Percentiles rank a stretch among this genome's conserved stretches.
Evolutionary conservation across 306 rosid species (phyloP).

Genomic region (Quercus cerris): DNA sequence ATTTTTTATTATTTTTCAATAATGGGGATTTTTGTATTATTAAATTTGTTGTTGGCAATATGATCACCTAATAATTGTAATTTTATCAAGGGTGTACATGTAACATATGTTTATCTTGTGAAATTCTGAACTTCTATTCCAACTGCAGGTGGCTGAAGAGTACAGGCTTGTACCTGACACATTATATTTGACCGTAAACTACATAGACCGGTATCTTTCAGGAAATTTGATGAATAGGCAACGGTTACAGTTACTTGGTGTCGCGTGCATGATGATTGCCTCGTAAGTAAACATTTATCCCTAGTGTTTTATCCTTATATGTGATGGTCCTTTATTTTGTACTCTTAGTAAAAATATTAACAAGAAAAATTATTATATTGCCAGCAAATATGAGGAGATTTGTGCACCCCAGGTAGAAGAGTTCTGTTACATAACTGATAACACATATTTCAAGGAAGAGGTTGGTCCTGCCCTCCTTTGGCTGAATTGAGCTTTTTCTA

Average conservation of each 20-base stretch:
- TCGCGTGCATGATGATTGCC: constrained; percentile 99
- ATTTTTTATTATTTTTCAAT: background rate
- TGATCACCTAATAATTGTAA: background rate
- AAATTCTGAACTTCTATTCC: constrained; percentile 14
- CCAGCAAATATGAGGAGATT: constrained; percentile 93
- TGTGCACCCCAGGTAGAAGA: constrained; percentile 99
- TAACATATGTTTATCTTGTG: background rate
- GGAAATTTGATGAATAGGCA: constrained; percentile 89
- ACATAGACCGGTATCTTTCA: constrained; percentile 87
- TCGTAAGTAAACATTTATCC: constrained; percentile 55
- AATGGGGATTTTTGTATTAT: background rate
- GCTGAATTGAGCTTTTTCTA: background rate
- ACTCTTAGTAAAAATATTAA: background rate
- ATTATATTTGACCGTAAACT: constrained; percentile 85
- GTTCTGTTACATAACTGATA: constrained; percentile 91
- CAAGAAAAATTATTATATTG: constrained; percentile 3
- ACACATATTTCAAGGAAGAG: constrained; percentile 94
- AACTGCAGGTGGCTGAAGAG: constrained; percentile 91
- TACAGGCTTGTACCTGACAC: constrained; percentile 96
- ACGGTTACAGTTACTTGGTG: constrained; percentile 83
- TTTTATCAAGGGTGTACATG: background rate
- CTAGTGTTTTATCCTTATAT: background rate
- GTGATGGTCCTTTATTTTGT: background rate
- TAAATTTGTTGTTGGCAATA: background rate
- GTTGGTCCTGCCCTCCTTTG: constrained; percentile 28